A percentile compares a stretch with the other conserved stretches of the same genome.
Evolutionary conservation across 257 asterid genomes (phyloP).

Genomic region (Solanum sitiens): DNA sequence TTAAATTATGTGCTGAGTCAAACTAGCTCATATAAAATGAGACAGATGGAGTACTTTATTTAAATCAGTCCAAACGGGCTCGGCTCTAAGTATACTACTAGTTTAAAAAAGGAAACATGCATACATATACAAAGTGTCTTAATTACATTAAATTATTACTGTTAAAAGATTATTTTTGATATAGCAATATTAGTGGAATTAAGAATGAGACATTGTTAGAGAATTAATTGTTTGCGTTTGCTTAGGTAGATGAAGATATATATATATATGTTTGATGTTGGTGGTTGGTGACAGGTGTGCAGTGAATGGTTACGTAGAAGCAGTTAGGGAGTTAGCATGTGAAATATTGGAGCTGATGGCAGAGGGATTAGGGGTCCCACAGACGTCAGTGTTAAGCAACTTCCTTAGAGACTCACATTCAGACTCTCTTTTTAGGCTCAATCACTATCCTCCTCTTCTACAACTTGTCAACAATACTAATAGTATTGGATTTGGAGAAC

Average conservation of each 20-base stretch:
- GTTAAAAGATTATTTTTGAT: neutral
- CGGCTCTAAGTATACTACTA: neutral
- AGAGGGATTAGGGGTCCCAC: slow-evolving; percentile 33
- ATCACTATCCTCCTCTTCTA: slow-evolving; percentile 46
- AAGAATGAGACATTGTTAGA: neutral
- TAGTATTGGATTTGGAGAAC: slow-evolving; percentile 69
- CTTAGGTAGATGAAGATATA: neutral
- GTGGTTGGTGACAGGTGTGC: slow-evolving; percentile 26
- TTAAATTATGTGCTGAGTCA: accelerated
- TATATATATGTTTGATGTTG: neutral
- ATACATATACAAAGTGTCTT: no score
- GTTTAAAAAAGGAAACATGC: neutral
- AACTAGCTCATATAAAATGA: no score
- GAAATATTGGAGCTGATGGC: slow-evolving; percentile 52
- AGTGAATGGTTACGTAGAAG: slow-evolving; percentile 41
- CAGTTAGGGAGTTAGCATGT: slow-evolving; percentile 51
- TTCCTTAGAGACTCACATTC: slow-evolving; percentile 28
- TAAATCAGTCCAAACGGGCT: no score
- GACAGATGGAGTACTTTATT: no score
- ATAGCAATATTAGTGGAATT: neutral
- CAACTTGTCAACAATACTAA: neutral
- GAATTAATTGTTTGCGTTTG: neutral
- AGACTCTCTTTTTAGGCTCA: slow-evolving; percentile 61
- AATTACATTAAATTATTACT: no score
- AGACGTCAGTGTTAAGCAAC: slow-evolving; percentile 22